Evolutionary conservation across 495 filamentous ascomycete genomes (phyloP).

Genomic region (Elasticomyces elasticus): DNA sequence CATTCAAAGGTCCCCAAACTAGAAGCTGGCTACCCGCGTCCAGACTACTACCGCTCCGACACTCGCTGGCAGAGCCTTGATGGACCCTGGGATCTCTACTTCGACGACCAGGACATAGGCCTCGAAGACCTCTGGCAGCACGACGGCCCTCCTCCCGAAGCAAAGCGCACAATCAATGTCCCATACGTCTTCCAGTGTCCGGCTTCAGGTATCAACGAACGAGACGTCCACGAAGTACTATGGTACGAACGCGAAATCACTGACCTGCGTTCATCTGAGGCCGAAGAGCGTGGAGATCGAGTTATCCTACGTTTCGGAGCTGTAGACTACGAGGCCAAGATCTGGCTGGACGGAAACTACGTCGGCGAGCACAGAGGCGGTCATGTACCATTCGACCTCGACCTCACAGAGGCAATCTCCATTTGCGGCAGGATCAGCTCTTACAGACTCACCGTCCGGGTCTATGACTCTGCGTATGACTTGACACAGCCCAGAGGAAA

Average conservation of each 20-base stretch:
- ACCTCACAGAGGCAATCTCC: slow-evolving; percentile 18
- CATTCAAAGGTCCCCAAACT: too few relatives aligned
- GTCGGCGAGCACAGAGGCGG: slow-evolving; percentile 23
- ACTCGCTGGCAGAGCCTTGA: slow-evolving; percentile 46
- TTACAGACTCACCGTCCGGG: slow-evolving; percentile 22
- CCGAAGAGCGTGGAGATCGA: slow-evolving; percentile 13
- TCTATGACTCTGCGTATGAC: slow-evolving; percentile 27
- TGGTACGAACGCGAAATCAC: slow-evolving; percentile 47
- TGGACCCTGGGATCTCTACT: slow-evolving; percentile 47
- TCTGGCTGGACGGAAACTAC: slow-evolving; percentile 23
- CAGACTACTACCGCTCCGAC: slow-evolving; percentile 43
- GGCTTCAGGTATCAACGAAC: slow-evolving; percentile 45
- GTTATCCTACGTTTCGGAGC: slow-evolving; percentile 23
- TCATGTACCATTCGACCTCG: slow-evolving; percentile 26
- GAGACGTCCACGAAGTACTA: slow-evolving; percentile 47
- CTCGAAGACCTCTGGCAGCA: slow-evolving; percentile 30
- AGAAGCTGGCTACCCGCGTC: slow-evolving; percentile 39
- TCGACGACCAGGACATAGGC: slow-evolving; percentile 47
- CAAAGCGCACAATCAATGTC: slow-evolving; percentile 41
- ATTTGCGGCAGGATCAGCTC: background rate
- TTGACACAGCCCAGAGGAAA: slow-evolving; percentile 25
- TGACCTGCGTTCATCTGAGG: slow-evolving; percentile 35
- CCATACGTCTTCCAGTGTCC: slow-evolving; percentile 50
- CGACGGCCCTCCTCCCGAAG: slow-evolving; percentile 8
- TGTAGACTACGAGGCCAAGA: slow-evolving; percentile 23